These are phyloP conservation scores for Suhomyces faveliae DNA, from an alignment of 805 yeast species.

Conservation along the genomic window DNA sequence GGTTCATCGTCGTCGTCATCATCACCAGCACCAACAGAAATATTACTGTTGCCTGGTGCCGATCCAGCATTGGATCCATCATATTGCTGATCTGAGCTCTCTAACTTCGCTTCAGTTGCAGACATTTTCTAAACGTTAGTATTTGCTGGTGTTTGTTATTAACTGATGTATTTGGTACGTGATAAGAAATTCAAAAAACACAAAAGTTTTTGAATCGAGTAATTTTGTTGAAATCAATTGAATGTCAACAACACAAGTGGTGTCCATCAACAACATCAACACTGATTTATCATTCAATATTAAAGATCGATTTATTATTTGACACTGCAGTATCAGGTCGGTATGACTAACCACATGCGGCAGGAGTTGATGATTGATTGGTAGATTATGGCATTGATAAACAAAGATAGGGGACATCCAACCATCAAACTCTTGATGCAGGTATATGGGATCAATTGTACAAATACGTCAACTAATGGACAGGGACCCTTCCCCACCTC, in stretches of 20 bases:
- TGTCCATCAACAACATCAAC: background rate
- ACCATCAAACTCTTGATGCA: background rate
- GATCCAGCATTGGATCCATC: constrained; percentile 11
- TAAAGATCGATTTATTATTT: too few relatives aligned
- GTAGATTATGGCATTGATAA: too few relatives aligned
- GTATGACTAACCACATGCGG: background rate
- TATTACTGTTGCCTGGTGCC: constrained; percentile 18
- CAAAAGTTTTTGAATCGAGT: constrained; percentile 4
- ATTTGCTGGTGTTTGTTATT: background rate
- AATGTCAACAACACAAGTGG: background rate
- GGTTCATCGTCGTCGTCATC: constrained; percentile 57
- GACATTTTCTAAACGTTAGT: constrained; percentile 32
- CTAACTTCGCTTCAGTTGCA: constrained; percentile 41
- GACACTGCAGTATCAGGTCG: background rate
- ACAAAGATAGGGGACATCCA: too few relatives aligned
- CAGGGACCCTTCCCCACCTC: constrained; percentile 2
- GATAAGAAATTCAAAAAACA: constrained; percentile 1
- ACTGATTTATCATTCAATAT: background rate
- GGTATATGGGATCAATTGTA: background rate
- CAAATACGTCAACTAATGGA: background rate
- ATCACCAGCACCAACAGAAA: constrained; percentile 28
- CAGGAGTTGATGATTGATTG: background rate
- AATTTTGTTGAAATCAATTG: constrained; percentile 3
- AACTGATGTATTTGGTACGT: background rate
- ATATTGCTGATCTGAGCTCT: constrained; percentile 23